Base-by-base conservation (phyloP, 2,329 filamentous ascomycete species). In the Mycocentrospora acerina region DNA sequence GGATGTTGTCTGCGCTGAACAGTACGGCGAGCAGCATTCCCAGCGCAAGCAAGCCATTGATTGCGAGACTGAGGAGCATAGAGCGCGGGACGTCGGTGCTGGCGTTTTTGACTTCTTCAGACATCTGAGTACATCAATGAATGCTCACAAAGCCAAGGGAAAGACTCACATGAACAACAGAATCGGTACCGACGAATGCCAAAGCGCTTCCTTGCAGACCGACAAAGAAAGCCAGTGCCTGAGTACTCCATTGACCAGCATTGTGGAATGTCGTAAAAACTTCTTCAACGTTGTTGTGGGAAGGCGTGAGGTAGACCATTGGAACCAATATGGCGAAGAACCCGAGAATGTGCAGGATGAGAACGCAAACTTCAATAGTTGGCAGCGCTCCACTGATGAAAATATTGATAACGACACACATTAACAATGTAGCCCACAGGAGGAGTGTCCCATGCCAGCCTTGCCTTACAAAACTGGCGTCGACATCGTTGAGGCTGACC, bases 381-480 rank as follows among this genome's bases (percentile, higher is more conserved):
- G 75, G 76, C 2, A 79, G 59, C 3, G 71, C 56, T 4, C 66
- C 67, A 7, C 72, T 74, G 11, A 72, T 60, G 18, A 75, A 66
- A 2, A 71, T 68, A 51, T 79, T 79, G 46, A 76, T 68, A 16
- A 62, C 57, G 4, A 73, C 56, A 10, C 67, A 65, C 4, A 74
- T 52, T 2, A 67, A 25, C 2, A 72, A 57, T 8, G 73, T 55
- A 1, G 70, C 73, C 57, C 72, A 77, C 19, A 73, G 62, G 2
- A 79, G 55, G 0, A 79, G 61, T 0, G 76, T 78, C 1, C 67
- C 71, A 32, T 80, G 76, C 74, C 75, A 79, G 11, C 64, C 55
- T 40, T 71, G 48, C 9, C 60, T 45, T 3, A 52, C 33, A 42
- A 74, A 75, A 2, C 48, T 45, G 3, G 29, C 38, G 11, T 70